A percentile compares a stretch with the other conserved stretches of the same genome.
Conservation (phyloP, 805 yeast genomes). For the Cyberlindnera meyerae region DNA sequence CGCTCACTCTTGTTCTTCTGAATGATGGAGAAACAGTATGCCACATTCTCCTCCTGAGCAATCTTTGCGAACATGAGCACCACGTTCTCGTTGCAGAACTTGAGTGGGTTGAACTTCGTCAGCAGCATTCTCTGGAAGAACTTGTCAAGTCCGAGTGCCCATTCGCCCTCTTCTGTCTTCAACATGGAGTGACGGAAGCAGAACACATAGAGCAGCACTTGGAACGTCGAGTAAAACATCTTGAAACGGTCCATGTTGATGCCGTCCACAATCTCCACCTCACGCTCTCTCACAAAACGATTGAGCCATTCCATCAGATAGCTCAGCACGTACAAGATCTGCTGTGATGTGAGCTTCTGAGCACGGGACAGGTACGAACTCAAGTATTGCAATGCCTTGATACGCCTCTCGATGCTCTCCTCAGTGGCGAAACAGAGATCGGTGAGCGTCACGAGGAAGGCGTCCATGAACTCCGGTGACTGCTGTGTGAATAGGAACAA, state of each 20-base stretch:
- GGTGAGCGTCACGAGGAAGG: conserved; percentile 73
- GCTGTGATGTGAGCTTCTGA: conserved; percentile 60
- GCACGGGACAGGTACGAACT: conserved; percentile 91
- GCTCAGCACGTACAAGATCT: conserved; percentile 76
- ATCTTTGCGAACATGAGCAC: conserved; percentile 90
- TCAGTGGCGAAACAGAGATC: conserved; percentile 74
- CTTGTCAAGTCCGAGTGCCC: conserved; percentile 82
- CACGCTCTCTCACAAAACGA: conserved; percentile 78
- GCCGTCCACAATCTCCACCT: conserved; percentile 63
- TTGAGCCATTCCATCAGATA: conserved; percentile 81
- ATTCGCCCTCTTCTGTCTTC: conserved; percentile 37
- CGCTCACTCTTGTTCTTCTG: conserved; percentile 71
- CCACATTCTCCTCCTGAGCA: conserved; percentile 83
- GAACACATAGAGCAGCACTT: conserved; percentile 83
- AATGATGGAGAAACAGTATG: conserved; percentile 89
- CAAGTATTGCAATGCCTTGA: conserved; percentile 87
- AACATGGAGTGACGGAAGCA: conserved; percentile 77
- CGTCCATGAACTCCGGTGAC: conserved; percentile 77
- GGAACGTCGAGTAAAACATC: conserved; percentile 85
- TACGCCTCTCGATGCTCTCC: conserved; percentile 67
- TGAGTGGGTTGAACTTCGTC: conserved; percentile 88
- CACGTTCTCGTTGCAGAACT: conserved; percentile 90
- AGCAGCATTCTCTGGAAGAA: conserved; percentile 82
- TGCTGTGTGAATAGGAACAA: conserved; percentile 78
- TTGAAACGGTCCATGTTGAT: conserved; percentile 88